phyloP scores from a whole-genome alignment of 2,329 filamentous ascomycete genomes.

The Fonsecaea multimorphosa region DNA sequence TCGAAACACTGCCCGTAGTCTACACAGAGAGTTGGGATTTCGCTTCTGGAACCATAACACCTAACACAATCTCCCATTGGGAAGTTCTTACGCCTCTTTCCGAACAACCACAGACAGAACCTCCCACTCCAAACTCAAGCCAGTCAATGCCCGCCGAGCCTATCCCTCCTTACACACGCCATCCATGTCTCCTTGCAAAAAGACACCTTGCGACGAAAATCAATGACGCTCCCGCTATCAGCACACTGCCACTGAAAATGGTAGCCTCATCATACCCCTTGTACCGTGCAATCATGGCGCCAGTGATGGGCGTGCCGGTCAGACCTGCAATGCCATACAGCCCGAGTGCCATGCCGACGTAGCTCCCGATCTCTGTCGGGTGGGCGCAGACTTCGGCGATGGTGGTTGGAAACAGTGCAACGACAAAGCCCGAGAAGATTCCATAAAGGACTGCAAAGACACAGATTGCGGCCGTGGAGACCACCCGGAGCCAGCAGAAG shows the following conservation, averaged over 20 bases:
- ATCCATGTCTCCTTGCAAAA: conserved; percentile 14
- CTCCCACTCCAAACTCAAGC: no score
- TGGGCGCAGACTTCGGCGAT: conserved; percentile 67
- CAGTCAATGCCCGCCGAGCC: no score
- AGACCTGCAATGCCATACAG: conserved; percentile 55
- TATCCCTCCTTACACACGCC: conserved; percentile 16
- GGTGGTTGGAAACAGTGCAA: conserved; percentile 66
- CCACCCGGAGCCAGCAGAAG: conserved; percentile 58
- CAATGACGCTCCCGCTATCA: conserved; percentile 11
- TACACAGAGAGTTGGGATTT: neutral
- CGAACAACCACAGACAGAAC: no score
- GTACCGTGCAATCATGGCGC: conserved; percentile 51
- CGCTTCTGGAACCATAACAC: neutral
- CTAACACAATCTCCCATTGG: neutral
- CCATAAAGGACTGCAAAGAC: conserved; percentile 70
- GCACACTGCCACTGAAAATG: conserved; percentile 22
- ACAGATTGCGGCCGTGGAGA: conserved; percentile 63
- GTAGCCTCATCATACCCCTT: conserved; percentile 16
- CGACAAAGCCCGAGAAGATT: conserved; percentile 69
- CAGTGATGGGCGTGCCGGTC: conserved; percentile 56
- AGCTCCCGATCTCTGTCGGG: conserved; percentile 71
- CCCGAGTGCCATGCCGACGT: conserved; percentile 61
- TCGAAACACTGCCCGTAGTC: neutral
- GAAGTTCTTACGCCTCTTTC: neutral
- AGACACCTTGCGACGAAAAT: conserved; percentile 13